These are phyloP conservation scores for Trichoderma pleuroti DNA, from an alignment of 2,329 filamentous ascomycete genomes.

Conservation along the genomic window DNA sequence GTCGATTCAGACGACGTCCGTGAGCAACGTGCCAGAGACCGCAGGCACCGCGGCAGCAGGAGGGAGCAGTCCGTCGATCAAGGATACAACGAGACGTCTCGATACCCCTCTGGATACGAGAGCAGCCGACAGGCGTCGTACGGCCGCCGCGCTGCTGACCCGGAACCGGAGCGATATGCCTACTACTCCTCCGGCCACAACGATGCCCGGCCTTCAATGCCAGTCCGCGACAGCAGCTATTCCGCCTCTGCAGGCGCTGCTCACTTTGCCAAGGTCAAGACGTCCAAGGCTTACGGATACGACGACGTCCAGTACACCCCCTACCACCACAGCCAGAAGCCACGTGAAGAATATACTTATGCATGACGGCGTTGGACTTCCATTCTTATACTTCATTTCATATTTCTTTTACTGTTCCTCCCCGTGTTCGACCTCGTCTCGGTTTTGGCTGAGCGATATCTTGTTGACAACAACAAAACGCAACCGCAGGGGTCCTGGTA, in stretches of 20 bases:
- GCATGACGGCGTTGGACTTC: conserved; percentile 23
- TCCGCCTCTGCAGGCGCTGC: conserved; percentile 23
- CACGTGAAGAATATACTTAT: conserved; percentile 27
- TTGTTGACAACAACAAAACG: conserved; percentile 9
- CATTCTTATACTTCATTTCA: conserved; percentile 14
- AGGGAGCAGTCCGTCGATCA: conserved; percentile 35
- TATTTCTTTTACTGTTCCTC: conserved; percentile 15
- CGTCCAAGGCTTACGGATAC: conserved; percentile 29
- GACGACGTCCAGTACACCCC: conserved; percentile 34
- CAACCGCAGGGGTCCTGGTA: neutral
- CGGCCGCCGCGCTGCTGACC: conserved; percentile 28
- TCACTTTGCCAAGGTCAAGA: conserved; percentile 35
- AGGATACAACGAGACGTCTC: conserved; percentile 24
- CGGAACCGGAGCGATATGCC: conserved; percentile 22
- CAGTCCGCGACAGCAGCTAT: conserved; percentile 32
- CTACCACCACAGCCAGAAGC: conserved; percentile 20
- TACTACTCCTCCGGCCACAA: conserved; percentile 27
- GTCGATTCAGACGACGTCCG: conserved; percentile 36
- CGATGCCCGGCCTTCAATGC: conserved; percentile 32
- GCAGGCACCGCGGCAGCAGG: conserved; percentile 37
- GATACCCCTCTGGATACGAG: conserved; percentile 31
- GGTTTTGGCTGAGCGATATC: neutral
- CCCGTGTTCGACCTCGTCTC: neutral
- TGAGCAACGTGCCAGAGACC: conserved; percentile 29
- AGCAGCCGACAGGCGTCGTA: conserved; percentile 31